Evolutionary conservation across 441 rosid species (phyloP).

Genomic region (Pelargonium citronellum): DNA sequence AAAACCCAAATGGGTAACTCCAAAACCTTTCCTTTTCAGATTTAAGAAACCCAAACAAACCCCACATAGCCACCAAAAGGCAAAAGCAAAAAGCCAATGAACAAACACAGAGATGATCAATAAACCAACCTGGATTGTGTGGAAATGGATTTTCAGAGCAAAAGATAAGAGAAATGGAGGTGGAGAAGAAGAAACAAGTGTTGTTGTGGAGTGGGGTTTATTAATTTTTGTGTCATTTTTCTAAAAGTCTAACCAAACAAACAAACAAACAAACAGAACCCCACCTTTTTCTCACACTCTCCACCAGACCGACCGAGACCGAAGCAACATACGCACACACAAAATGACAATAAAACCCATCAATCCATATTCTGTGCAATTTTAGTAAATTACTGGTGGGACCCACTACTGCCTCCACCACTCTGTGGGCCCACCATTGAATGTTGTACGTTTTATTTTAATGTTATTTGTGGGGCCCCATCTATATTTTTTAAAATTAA

Average conservation of each 20-base stretch:
- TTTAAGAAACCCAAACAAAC: neutral
- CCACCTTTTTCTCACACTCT: neutral
- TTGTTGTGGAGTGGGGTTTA: neutral
- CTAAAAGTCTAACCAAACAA: neutral
- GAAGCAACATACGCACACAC: neutral
- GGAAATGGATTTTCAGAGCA: neutral
- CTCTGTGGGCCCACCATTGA: too few relatives aligned
- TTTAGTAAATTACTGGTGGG: too few relatives aligned
- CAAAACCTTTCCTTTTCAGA: constrained; percentile 4
- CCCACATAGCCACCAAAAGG: neutral
- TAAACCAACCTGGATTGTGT: neutral
- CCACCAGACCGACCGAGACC: constrained; percentile 1
- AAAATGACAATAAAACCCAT: too few relatives aligned
- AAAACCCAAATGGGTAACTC: constrained; percentile 2
- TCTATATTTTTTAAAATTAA: too few relatives aligned
- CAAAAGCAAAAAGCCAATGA: neutral
- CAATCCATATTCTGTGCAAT: too few relatives aligned
- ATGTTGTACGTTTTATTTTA: too few relatives aligned
- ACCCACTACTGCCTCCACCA: too few relatives aligned
- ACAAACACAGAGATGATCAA: neutral
- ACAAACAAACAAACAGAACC: neutral
- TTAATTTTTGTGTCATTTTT: neutral
- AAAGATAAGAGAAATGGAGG: neutral
- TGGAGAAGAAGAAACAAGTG: too few relatives aligned
- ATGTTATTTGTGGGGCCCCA: too few relatives aligned